Conservation (phyloP, 495 filamentous ascomycete genomes). For the Penicillium dipodomyicola region DNA sequence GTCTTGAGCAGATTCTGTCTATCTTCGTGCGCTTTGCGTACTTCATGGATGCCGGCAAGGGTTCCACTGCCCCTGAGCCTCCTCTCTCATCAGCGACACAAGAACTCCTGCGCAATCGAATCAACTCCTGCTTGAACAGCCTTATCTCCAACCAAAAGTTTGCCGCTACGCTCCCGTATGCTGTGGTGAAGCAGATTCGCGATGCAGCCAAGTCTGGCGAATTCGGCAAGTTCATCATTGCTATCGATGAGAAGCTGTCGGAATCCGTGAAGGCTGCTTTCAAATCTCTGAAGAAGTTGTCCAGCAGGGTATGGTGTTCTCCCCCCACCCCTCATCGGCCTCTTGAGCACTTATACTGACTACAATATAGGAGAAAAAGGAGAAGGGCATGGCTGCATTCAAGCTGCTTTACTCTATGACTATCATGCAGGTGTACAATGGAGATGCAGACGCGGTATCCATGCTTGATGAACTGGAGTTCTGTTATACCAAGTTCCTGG, state of each 20-base stretch:
- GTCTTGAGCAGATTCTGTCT: conserved; percentile 41
- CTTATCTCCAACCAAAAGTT: conserved; percentile 62
- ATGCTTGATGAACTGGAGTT: conserved; percentile 72
- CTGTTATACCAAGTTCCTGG: conserved; percentile 64
- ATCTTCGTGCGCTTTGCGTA: conserved; percentile 46
- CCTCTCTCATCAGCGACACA: conserved; percentile 59
- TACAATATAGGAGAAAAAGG: conserved; percentile 35
- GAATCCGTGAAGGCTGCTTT: conserved; percentile 60
- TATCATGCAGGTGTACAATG: conserved; percentile 84
- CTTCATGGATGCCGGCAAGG: conserved; percentile 32
- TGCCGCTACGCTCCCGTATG: conserved; percentile 47
- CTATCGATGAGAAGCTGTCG: conserved; percentile 59
- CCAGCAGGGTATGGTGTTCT: conserved; percentile 50
- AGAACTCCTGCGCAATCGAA: conserved; percentile 64
- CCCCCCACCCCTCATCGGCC: neutral
- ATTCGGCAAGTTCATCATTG: conserved; percentile 51
- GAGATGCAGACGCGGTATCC: conserved; percentile 74
- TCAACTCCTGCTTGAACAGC: conserved; percentile 66
- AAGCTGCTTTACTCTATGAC: conserved; percentile 81
- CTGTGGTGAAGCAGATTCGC: conserved; percentile 52
- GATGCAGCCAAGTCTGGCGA: conserved; percentile 42
- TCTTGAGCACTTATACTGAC: conserved; percentile 8
- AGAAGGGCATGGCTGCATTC: conserved; percentile 55
- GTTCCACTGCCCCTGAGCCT: conserved; percentile 35
- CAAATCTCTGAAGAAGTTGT: conserved; percentile 64